Base-by-base conservation (phyloP, 225 moss, liverwort and hornwort species). In the Polytrichum formosum region DNA sequence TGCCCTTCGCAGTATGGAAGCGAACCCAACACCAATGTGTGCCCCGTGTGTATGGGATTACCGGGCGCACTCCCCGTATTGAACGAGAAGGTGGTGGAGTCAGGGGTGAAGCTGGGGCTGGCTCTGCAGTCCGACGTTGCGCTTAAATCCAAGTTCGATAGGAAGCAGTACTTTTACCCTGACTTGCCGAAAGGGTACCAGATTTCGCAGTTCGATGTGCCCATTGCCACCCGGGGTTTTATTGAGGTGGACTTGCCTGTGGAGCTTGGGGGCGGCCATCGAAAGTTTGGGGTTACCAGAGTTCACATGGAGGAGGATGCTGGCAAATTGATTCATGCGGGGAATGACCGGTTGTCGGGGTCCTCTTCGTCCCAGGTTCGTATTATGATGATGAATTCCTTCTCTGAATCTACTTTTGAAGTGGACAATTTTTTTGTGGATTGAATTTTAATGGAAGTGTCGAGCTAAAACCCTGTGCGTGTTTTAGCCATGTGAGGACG, bases 251-350 rank as follows among this genome's bases (percentile, higher is more conserved):
- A 98, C 70, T 74, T 98, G 46, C 97, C 97, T 1, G 88, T 94
- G 80, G 97, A 92, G 71, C 83, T 26, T 58, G 97, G 94, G 55
- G 94, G 97, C 61, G 94, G 97, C 13, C 94, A 92, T 77, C 83
- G 85, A 7, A 81, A 78, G 29, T 92, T 98, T 30, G 97, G 94
- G 1, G 90, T 98, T 37, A 98, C 97, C 6, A 76, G 97, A 69
- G 92, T 98, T 29, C 97, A 98, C 66, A 91, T 98, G 88, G 97
- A 98, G 72, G 97, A 98, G 76, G 97, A 98, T 68, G 97, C 97
- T 66, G 97, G 97, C 28, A 98, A 98, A 79, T 76, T 94, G 56
- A 88, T 94, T 72, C 97, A 94, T 77, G 97, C 91, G 70, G 93
- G 93, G 69, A 91, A 92, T 67, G 97, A 98, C 73, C 91, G 92